Base-by-base conservation (phyloP, 202 grass and related monocot species). In the Miscanthus sacchariflorus region DNA sequence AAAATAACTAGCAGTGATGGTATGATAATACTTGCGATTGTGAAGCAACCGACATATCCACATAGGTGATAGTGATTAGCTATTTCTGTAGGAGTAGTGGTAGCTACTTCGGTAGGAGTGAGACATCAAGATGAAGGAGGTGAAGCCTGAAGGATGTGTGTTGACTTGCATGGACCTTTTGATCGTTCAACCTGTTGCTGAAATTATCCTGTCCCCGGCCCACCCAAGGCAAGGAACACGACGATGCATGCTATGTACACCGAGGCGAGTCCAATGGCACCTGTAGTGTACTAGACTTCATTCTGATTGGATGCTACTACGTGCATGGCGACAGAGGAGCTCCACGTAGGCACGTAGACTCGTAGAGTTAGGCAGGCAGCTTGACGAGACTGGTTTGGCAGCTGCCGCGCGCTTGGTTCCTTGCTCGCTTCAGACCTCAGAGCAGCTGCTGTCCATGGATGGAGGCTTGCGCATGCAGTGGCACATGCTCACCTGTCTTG, bases 121-220 rank as follows among this genome's bases (percentile, higher is more conserved):
- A 25, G 70, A 6, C 76, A 86, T 80, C 25, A 81, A 5, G 69
- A 27, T 9, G 18, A 70, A 33, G 18, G 21, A 42, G 52, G 81
- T 43, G 39, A 84, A 30, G 28, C 28, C 28, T 30, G 28, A 30
- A 66, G 43, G 33, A 27, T 75, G 59, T 74, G 19, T n/a, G 66
- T 12, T 74, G 28, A 30, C 28, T 30, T 30, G 28, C 28, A 30
- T 30, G 28, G 28, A 30, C 28, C 28, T 30, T 30, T 30, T 30
- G 28, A 30, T 30, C 28, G 28, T 30, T 30, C 28, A 30, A 30
- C 28, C 28, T 30, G 28, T 30, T 30, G 28, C 28, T 30, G 28
- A 30, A 30, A 30, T 30, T 30, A 30, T 30, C 28, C 28, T 30
- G 28, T 30, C 28, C 28, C 28, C 28, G 28, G 28, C 28, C 28